Evolutionary conservation across 192 early-diverging fungal genomes (phyloP), one percentile per base, ranked within the genome.

Genomic region (Gonapodya prolifera): DNA sequence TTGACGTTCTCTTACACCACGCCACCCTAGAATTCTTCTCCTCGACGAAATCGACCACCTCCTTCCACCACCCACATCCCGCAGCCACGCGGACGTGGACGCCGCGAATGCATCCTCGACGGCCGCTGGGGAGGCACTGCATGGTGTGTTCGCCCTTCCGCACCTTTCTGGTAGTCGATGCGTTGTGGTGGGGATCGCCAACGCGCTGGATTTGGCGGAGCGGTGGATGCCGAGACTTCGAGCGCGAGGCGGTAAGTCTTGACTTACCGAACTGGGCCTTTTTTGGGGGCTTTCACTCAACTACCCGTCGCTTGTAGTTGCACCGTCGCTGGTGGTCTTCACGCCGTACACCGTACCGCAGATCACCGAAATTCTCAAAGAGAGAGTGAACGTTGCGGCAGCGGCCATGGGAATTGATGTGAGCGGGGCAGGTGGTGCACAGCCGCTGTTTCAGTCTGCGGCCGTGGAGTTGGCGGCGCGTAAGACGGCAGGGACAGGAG

Each of bases 1-100:
- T 28, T 30, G 45, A 8, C 13, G 45, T n/a, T n/a, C 45, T n/a
- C 45, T 69, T n/a, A 69, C 45, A n/a, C 8, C 8, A 16, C 71
- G 31, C 18, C 29, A 8, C 32, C 71, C 61, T 70, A 93, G 91
- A 76, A 86, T 94, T 28, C 86, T 95, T 0, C 84, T 99, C 2
- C 84, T 99, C 18, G 97, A 99, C 82, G 97, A 99, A 82, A 92
- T 99, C 71, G 96, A 99, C 80, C 88, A 91, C 16, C 85, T 99
- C 33, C 73, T 94, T 32, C 32, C 71, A 2, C 29, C 71, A 29
- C 28, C 28, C 16, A 16, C 45, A 8, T 73, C 71, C 71, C 2
- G 8, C 28, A 73, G 31, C 71, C 28, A 73, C 71, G 18, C 2
- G 31, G 18, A 16, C 18, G 2, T 29, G 18, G 71, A 73, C 31